These are phyloP conservation scores for Neolentinus lepideus DNA, from an alignment of 1,284 basidiomycete genomes.

Conservation along the genomic window DNA sequence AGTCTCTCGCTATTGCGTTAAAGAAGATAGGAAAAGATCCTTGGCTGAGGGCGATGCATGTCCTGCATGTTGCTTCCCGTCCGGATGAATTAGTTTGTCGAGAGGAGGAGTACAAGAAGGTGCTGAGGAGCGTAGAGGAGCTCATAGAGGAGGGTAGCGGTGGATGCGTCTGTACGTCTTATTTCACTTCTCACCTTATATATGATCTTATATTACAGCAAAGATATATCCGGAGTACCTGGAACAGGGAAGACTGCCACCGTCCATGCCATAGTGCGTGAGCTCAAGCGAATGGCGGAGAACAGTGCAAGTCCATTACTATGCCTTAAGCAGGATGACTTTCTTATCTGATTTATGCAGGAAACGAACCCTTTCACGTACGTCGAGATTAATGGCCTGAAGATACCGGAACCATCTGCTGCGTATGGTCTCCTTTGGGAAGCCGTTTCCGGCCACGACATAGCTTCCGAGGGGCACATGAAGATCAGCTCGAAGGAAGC, in stretches of 20 bases:
- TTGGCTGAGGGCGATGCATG: conserved; percentile 80
- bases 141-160: conserved; percentile 90
- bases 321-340: background rate
- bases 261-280: conserved; percentile 86
- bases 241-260: conserved; percentile 99
- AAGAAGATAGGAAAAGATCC: conserved; percentile 59
- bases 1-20: conserved; percentile 16
- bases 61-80: conserved; percentile 89
- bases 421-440: conserved; percentile 91
- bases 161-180: conserved; percentile 84
- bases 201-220: conserved; percentile 21
- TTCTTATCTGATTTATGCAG: conserved; percentile 27
- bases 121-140: conserved; percentile 77
- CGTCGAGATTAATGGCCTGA: conserved; percentile 97
- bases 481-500: conserved; percentile 67
- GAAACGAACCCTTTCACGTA: conserved; percentile 93
- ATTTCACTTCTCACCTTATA: background rate
- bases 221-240: conserved; percentile 96
- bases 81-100: conserved; percentile 90
- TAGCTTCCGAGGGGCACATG: conserved; percentile 51
- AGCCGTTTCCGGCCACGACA: conserved; percentile 71
- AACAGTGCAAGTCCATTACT: conserved; percentile 46
- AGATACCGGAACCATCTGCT: conserved; percentile 82
- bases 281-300: conserved; percentile 83
- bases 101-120: conserved; percentile 79